A percentile compares a stretch with the other conserved stretches of the same genome.
These are phyloP conservation scores for Pogostemon cablin DNA, from an alignment of 257 asterid genomes.

Conservation along the genomic window DNA sequence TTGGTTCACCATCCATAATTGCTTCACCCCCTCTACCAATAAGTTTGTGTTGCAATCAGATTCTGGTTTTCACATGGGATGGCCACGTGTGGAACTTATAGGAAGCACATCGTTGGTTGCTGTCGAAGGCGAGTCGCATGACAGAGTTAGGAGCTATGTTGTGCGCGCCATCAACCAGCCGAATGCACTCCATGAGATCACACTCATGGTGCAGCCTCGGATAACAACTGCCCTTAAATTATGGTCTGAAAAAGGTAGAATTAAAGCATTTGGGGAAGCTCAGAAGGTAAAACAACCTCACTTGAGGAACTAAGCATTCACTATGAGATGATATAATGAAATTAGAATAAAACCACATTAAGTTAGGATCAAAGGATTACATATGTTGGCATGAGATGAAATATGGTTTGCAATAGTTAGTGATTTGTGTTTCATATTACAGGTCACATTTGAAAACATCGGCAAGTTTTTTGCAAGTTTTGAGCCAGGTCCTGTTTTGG, in stretches of 20 bases:
- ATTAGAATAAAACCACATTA: not conserved
- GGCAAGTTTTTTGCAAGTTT: constrained; percentile 57
- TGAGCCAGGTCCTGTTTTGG: constrained; percentile 49
- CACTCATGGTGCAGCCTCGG: constrained; percentile 55
- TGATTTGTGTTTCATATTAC: not conserved
- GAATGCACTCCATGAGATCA: constrained; percentile 51
- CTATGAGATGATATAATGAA: no score
- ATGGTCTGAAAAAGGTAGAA: constrained; percentile 49
- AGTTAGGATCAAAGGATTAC: not conserved
- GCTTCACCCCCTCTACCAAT: constrained; percentile 45
- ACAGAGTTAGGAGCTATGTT: constrained; percentile 50
- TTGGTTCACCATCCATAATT: constrained; percentile 54
- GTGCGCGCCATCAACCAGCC: constrained; percentile 54
- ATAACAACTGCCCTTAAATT: constrained; percentile 41
- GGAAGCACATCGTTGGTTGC: constrained; percentile 42
- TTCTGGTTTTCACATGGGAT: constrained; percentile 28
- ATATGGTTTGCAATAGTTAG: not conserved
- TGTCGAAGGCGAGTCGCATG: constrained; percentile 44
- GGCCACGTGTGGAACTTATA: constrained; percentile 46
- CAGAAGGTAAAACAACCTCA: constrained; percentile 43
- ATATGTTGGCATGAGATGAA: no score
- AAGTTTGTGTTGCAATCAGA: constrained; percentile 51
- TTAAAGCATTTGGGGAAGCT: constrained; percentile 43
- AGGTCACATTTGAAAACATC: constrained; percentile 52
- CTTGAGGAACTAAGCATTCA: not conserved